Conservation (phyloP, 2,329 filamentous ascomycete species). For the Parastagonospora nodorum region DNA sequence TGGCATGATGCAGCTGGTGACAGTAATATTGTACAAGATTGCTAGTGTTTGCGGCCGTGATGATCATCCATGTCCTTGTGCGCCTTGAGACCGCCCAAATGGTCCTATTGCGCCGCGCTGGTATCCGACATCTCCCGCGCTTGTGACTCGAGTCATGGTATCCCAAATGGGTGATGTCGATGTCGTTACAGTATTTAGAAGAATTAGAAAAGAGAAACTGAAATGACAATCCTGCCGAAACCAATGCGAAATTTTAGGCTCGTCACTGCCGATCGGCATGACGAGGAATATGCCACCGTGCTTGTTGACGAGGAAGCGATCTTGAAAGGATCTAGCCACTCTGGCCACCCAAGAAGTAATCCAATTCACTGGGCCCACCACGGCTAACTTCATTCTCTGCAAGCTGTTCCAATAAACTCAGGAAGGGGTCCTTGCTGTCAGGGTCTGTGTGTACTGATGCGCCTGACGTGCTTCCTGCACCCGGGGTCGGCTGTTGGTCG, state of each 20-base stretch:
- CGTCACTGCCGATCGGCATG: neutral
- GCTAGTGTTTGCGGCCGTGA: slow-evolving; percentile 17
- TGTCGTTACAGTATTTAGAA: slow-evolving; percentile 16
- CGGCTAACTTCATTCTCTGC: slow-evolving; percentile 77
- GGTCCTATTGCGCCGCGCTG: slow-evolving; percentile 15
- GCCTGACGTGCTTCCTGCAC: slow-evolving; percentile 48
- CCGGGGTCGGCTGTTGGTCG: slow-evolving; percentile 52
- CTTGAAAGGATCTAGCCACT: slow-evolving; percentile 23
- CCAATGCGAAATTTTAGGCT: slow-evolving; percentile 1
- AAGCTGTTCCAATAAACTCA: slow-evolving; percentile 78
- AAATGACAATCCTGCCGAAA: neutral
- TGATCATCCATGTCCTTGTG: slow-evolving; percentile 13
- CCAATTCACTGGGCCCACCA: slow-evolving; percentile 74
- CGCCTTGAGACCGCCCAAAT: slow-evolving; percentile 6
- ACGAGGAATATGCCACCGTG: slow-evolving; percentile 1
- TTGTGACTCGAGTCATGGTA: slow-evolving; percentile 1
- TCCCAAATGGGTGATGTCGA: slow-evolving; percentile 11
- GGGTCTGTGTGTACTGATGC: slow-evolving; percentile 49
- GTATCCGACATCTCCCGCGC: slow-evolving; percentile 2
- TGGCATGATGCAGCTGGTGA: slow-evolving; percentile 7
- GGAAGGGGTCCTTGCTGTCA: slow-evolving; percentile 77
- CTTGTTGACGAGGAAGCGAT: neutral
- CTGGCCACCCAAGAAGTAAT: slow-evolving; percentile 69
- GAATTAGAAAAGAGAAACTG: slow-evolving; percentile 8
- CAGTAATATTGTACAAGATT: slow-evolving; percentile 24